These are phyloP conservation scores for Wallacemonas rigidus DNA, from an alignment of 208 protist genomes.

Conservation along the genomic window DNA sequence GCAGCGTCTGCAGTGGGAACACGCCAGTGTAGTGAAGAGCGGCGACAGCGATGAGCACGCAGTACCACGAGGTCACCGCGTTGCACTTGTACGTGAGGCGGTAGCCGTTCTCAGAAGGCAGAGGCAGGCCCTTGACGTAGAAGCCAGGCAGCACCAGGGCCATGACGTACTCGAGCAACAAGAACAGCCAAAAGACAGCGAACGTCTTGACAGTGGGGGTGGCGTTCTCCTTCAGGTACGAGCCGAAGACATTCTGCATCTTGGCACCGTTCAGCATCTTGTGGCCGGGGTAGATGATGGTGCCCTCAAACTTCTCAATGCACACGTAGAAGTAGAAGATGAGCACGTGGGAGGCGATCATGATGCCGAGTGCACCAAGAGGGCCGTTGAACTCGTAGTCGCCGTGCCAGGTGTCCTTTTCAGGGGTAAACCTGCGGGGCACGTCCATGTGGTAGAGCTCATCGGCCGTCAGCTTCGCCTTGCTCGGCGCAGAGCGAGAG, in stretches of 20 bases:
- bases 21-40: conserved; percentile 69
- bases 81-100: conserved; percentile 91
- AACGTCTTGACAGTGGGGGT: conserved; percentile 50
- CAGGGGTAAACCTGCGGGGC: conserved; percentile 69
- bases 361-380: conserved; percentile 67
- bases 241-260: conserved; percentile 52
- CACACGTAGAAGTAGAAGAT: conserved; percentile 92
- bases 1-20: conserved; percentile 66
- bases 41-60: conserved; percentile 59
- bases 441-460: conserved; percentile 57
- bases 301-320: conserved; percentile 77
- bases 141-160: conserved; percentile 79
- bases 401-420: conserved; percentile 79
- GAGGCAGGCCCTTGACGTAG: conserved; percentile 79
- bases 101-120: conserved; percentile 82
- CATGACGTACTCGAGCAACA: conserved; percentile 79
- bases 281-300: conserved; percentile 84
- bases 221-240: conserved; percentile 52
- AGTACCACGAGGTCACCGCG: conserved; percentile 84
- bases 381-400: conserved; percentile 86
- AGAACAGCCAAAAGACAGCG: conserved; percentile 61
- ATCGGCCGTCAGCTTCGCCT: conserved; percentile 35
- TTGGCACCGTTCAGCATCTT: conserved; percentile 52
- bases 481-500: conserved; percentile 27
- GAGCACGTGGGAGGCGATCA: conserved; percentile 83